Percentiles rank a stretch among this genome's conserved stretches.
Evolutionary conservation across 1,139 yeast species (phyloP).

Genomic region (Geotrichum europaeum): DNA sequence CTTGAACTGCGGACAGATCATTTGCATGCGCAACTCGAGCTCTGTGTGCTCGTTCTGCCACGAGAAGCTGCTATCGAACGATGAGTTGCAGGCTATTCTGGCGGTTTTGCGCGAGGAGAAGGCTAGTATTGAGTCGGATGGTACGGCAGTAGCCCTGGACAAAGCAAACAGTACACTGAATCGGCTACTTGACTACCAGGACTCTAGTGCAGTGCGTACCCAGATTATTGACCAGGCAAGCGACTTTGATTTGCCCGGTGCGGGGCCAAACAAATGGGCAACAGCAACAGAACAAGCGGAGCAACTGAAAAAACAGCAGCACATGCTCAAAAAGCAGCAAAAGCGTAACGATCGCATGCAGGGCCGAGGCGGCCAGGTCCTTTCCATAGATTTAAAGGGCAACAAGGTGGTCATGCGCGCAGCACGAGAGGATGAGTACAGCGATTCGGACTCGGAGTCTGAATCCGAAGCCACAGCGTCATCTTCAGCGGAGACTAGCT

Average conservation of each 20-base stretch:
- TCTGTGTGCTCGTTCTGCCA: conserved; percentile 89
- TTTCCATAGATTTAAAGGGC: conserved; percentile 71
- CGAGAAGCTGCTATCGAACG: conserved; percentile 50
- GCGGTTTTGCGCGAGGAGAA: conserved; percentile 34
- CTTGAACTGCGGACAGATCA: conserved; percentile 86
- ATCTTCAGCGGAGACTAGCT: not conserved
- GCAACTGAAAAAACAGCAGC: conserved; percentile 73
- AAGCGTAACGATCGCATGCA: conserved; percentile 38
- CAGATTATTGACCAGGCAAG: conserved; percentile 89
- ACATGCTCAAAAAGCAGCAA: conserved; percentile 53
- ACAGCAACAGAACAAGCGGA: conserved; percentile 84
- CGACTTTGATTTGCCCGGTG: conserved; percentile 59
- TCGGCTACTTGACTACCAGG: conserved; percentile 71
- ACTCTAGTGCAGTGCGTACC: conserved; percentile 82
- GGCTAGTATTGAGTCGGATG: conserved; percentile 32
- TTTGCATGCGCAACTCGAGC: conserved; percentile 80
- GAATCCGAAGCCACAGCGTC: conserved; percentile 24
- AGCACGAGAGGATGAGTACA: conserved; percentile 27
- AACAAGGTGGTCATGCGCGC: conserved; percentile 57
- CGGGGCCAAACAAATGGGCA: conserved; percentile 68
- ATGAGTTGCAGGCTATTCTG: conserved; percentile 55
- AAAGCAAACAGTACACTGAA: conserved; percentile 71
- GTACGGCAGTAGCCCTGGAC: conserved; percentile 45
- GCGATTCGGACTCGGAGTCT: conserved; percentile 19
- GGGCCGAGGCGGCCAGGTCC: conserved; percentile 68